Evolutionary conservation across 805 yeast genomes (phyloP), one percentile per base, ranked within the genome.

Genomic region (Starmerella tilneyi): DNA sequence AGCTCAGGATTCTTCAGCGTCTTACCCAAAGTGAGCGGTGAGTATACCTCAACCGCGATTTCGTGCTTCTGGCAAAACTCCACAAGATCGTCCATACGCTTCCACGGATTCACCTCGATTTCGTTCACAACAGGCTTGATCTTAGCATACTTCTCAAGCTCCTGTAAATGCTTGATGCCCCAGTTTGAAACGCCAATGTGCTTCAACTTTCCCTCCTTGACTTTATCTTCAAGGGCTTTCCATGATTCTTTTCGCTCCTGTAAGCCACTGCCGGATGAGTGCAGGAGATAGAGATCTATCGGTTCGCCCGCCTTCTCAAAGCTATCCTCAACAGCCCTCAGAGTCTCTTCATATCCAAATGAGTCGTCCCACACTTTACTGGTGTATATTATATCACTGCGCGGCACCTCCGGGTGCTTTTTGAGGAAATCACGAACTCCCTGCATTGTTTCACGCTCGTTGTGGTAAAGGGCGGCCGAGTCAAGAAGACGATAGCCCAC

Each of bases 41-140:
- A 78, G 63, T 74, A 86, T 0, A 94, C 88, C 59, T 82, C 84
- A 9, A 80, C 74, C 5, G 68, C 63, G 32, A 86, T 73, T 36
- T 69, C 76, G 46, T 78, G 63, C 13, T 68, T 57, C 26, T 69
- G 66, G 59, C 82, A 77, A 62, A 66, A 81, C 44, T 76, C 72
- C 19, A 81, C 75, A 46, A 84, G 67, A 42, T 78, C 77, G 44
- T 69, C 64, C 55, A 81, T 63, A 65, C 80, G 83, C 56, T 80
- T 68, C 88, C 92, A 83, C 17, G 92, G 94, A 48, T 84, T 83
- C 42, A 84, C 71, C 62, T 84, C 94, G 57, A 84, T 74, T 60
- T 85, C 94, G 61, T 84, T 80, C 33, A 82, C 79, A 0, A 79
- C 84, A 0, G 94, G 88, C 28, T 23, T 22, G 20, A 47, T 38